Base-by-base conservation (phyloP, 176 grass and related monocot species). In the Eragrostis nindensis region DNA sequence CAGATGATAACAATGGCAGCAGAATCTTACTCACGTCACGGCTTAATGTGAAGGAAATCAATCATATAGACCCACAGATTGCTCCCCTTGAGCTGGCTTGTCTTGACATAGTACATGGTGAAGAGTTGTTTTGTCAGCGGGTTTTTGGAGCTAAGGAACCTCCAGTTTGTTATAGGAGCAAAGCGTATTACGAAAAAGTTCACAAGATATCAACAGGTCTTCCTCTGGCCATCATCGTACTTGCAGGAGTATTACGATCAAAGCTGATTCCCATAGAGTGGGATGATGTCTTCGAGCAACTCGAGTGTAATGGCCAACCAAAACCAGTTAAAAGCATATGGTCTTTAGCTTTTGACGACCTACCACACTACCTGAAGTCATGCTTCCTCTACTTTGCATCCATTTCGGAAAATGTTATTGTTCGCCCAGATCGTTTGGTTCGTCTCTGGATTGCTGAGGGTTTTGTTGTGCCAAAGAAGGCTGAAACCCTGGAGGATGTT, bases 311-410 rank as follows among this genome's bases (percentile, higher is more conserved):
- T 77, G 85, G 56, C 36, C 73, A 71, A 32, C 85, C 85, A 42
- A 87, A 82, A 77, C 79, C 79, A 40, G 66, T 82, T 55, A 30
- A 66, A 32, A 68, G 80, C 17, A 67, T 79, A 84, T 79, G 68
- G 86, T 88, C 59, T 73, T 50, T 79, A 32, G 43, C 75, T 53
- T 89, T 80, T 73, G 81, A 89, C 1, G 87, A 89, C 13, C 56
- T 89, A 30, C 87, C 87, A 77, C 81, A 84, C n/a, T 36, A 85
- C n/a, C 45, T 85, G 43, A 89, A 89, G 27, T 85, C 87, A 75
- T 89, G 87, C 67, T 89, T 89, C 29, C 87, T 89, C 47, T 89
- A 89, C 71, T 76, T 89, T 13, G 82, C 82, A 0, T 73, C 82
- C 3, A 63, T 82, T n/a, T 80, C 82, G 10, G 87, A 85, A 63